Evolutionary conservation across 2,329 filamentous ascomycete species (phyloP).

Genomic region (Claviceps digitariae): DNA sequence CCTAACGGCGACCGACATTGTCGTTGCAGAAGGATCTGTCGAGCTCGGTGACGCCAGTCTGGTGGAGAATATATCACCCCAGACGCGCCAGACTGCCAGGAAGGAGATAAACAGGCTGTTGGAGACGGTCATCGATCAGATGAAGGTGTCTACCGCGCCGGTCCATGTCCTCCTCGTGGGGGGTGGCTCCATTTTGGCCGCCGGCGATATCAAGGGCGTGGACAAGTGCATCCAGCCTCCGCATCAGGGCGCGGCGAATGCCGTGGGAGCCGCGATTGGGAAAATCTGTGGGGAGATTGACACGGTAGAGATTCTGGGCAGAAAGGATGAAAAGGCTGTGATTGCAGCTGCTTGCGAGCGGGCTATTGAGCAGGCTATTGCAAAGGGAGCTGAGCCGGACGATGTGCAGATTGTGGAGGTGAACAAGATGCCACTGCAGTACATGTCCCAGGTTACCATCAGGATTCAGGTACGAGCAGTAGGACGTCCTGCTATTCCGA

Average conservation of each 20-base stretch:
- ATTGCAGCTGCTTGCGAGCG: slow-evolving; percentile 25
- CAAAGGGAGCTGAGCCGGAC: slow-evolving; percentile 16
- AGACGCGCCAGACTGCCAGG: slow-evolving; percentile 11
- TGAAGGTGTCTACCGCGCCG: slow-evolving; percentile 40
- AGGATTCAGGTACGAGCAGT: slow-evolving; percentile 22
- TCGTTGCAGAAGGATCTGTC: slow-evolving; percentile 22
- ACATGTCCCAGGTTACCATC: slow-evolving; percentile 21
- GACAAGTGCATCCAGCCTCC: slow-evolving; percentile 35
- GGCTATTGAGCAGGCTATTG: slow-evolving; percentile 17
- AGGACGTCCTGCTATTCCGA: slow-evolving; percentile 18
- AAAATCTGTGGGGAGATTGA: slow-evolving; percentile 40
- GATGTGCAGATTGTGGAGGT: slow-evolving; percentile 31
- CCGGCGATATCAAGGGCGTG: slow-evolving; percentile 33
- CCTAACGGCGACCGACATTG: slow-evolving; percentile 40
- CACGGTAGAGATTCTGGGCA: slow-evolving; percentile 32
- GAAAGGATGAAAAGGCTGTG: slow-evolving; percentile 22
- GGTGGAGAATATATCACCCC: slow-evolving; percentile 13
- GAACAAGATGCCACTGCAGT: slow-evolving; percentile 27
- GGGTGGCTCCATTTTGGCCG: slow-evolving; percentile 40
- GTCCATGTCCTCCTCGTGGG: slow-evolving; percentile 42
- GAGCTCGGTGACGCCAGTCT: slow-evolving; percentile 18
- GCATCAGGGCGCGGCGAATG: slow-evolving; percentile 43
- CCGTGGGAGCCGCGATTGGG: slow-evolving; percentile 45
- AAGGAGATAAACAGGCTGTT: slow-evolving; percentile 31
- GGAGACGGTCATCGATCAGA: slow-evolving; percentile 38